phyloP scores from a whole-genome alignment of 768 basidiomycete species.

The Pulveroboletus sp. region DNA sequence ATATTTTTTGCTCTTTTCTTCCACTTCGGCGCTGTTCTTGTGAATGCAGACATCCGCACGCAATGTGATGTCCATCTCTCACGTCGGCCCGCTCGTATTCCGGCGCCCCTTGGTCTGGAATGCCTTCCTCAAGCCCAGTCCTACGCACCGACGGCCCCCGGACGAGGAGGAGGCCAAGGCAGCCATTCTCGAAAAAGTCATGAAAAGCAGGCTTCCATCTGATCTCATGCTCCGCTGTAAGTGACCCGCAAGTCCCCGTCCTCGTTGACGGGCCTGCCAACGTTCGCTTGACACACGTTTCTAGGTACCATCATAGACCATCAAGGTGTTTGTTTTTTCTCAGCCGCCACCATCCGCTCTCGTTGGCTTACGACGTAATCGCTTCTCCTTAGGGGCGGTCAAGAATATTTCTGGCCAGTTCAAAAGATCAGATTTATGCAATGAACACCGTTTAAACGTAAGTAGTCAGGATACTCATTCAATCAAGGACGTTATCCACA shows the following conservation, averaged over 20 bases:
- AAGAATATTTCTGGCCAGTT: conserved; percentile 87
- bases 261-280: conserved; percentile 7
- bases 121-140: conserved; percentile 14
- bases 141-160: conserved; percentile 16
- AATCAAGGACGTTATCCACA: conserved; percentile 15
- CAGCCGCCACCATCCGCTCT: conserved; percentile 1
- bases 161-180: conserved; percentile 68
- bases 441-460: conserved; percentile 87
- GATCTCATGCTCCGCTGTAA: conserved; percentile 90
- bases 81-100: neutral
- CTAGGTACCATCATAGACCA: conserved; percentile 84
- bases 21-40: neutral
- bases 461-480: conserved; percentile 31
- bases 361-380: conserved; percentile 27
- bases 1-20: conserved; percentile 23
- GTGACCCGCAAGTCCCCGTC: conserved; percentile 31
- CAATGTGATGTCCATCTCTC: conserved; percentile 35
- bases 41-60: conserved; percentile 36
- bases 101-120: conserved; percentile 28
- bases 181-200: conserved; percentile 77
- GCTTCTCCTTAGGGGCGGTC: conserved; percentile 58
- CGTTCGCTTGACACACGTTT: conserved; percentile 16
- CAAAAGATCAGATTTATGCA: conserved; percentile 84
- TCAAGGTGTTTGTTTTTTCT: conserved; percentile 52
- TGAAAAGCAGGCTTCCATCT: conserved; percentile 83